Evolutionary conservation across 257 asterid species (phyloP).

Genomic region (Solanum tarapatanum): DNA sequence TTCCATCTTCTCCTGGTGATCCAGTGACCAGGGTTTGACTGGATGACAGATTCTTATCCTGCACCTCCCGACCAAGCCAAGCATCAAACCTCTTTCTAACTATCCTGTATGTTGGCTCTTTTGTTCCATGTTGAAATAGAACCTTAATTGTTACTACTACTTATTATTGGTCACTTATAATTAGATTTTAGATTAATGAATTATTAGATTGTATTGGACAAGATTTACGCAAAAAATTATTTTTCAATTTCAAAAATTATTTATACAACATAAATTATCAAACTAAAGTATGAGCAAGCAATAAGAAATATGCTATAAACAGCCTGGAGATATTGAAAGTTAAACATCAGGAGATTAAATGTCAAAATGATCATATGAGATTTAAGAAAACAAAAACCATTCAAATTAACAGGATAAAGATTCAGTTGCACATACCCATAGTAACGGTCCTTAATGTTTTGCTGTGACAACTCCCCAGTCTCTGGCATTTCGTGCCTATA

Average conservation of each 20-base stretch:
- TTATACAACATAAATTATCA: background rate
- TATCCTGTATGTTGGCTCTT: background rate
- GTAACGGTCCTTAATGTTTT: constrained; percentile 93
- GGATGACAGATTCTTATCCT: background rate
- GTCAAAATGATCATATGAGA: background rate
- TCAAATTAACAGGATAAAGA: background rate
- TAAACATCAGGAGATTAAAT: background rate
- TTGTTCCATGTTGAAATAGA: background rate
- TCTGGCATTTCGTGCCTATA: constrained; percentile 99
- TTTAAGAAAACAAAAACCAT: background rate
- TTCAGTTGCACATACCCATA: constrained; percentile 56
- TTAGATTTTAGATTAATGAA: background rate
- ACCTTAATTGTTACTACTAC: background rate
- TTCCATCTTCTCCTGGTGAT: background rate
- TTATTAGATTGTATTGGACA: background rate
- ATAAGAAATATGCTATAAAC: background rate
- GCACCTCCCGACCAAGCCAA: background rate
- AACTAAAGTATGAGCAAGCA: background rate
- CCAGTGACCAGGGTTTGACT: background rate
- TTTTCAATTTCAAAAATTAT: no score
- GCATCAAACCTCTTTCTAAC: background rate
- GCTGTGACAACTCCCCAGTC: constrained; percentile 95
- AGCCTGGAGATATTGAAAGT: background rate
- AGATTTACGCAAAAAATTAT: background rate
- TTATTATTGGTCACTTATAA: background rate